These are phyloP conservation scores for Rhododendron kiyosumense DNA, from an alignment of 148 eudicot genomes.

Conservation along the genomic window DNA sequence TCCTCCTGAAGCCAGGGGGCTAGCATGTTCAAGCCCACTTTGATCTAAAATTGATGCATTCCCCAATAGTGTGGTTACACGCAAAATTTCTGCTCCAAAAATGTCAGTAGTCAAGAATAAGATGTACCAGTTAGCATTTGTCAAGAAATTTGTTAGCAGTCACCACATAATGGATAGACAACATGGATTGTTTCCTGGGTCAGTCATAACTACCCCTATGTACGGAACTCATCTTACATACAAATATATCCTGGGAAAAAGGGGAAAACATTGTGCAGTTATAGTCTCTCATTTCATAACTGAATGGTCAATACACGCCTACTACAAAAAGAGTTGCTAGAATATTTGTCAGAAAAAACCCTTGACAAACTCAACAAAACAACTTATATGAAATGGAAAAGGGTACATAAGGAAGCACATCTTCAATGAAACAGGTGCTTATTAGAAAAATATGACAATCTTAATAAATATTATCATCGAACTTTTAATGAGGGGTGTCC, in stretches of 20 bases:
- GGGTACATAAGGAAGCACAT: background rate
- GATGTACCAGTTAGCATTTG: slow-evolving; percentile 94
- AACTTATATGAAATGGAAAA: background rate
- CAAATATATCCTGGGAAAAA: background rate
- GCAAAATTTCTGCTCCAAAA: slow-evolving; percentile 98
- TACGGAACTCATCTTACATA: slow-evolving; percentile 8
- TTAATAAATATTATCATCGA: background rate
- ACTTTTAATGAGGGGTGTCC: background rate
- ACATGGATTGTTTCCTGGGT: slow-evolving; percentile 36
- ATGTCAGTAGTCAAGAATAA: slow-evolving; percentile 95
- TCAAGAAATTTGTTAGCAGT: slow-evolving; percentile 56
- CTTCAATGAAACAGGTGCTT: background rate
- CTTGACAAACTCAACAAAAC: background rate
- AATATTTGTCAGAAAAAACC: background rate
- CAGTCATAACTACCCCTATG: slow-evolving; percentile 34
- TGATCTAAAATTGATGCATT: slow-evolving; percentile 98
- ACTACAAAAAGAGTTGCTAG: background rate
- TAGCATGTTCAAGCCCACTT: slow-evolving; percentile 96
- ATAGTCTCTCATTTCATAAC: background rate
- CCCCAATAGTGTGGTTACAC: slow-evolving; percentile 99
- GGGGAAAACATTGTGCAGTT: background rate
- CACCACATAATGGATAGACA: slow-evolving; percentile 63
- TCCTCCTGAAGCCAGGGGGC: slow-evolving; percentile 98
- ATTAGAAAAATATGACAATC: background rate
- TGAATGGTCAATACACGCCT: background rate